These are phyloP conservation scores for Myxozyma mucilagina DNA, from an alignment of 805 yeast species.

Conservation along the genomic window DNA sequence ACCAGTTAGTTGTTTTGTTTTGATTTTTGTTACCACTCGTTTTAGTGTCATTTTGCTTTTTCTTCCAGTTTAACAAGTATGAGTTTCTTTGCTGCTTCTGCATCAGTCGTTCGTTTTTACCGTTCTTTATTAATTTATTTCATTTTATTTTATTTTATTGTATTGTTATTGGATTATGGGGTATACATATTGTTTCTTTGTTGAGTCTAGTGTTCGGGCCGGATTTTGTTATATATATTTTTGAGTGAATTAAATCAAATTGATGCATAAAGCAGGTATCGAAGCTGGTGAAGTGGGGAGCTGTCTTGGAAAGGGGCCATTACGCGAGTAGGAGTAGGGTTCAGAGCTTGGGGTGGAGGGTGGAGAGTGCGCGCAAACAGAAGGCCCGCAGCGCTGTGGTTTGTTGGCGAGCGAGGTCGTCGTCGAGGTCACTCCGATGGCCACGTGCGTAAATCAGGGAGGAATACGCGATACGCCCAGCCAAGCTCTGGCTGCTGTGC, in stretches of 20 bases:
- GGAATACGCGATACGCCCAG: conserved; percentile 32
- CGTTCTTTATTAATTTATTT: too few relatives aligned
- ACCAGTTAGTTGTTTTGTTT: too few relatives aligned
- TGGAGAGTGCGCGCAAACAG: neutral
- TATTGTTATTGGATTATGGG: too few relatives aligned
- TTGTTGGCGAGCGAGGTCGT: conserved; percentile 22
- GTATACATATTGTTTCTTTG: neutral
- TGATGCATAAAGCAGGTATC: neutral
- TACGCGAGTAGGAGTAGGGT: neutral
- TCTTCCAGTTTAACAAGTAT: too few relatives aligned
- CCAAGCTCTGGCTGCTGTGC: neutral
- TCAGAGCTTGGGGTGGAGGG: neutral
- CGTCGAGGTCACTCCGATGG: conserved; percentile 39
- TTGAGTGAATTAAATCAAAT: neutral
- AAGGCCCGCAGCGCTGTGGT: neutral
- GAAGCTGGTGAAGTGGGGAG: neutral
- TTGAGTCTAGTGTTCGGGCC: neutral
- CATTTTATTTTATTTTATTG: too few relatives aligned
- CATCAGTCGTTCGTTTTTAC: too few relatives aligned
- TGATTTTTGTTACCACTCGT: too few relatives aligned
- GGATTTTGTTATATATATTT: neutral
- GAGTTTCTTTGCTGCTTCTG: too few relatives aligned
- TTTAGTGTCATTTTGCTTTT: too few relatives aligned
- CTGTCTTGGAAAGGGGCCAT: too few relatives aligned
- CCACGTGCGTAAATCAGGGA: conserved; percentile 40